Base-by-base conservation (phyloP, 495 filamentous ascomycete species). In the Neurospora sp. region DNA sequence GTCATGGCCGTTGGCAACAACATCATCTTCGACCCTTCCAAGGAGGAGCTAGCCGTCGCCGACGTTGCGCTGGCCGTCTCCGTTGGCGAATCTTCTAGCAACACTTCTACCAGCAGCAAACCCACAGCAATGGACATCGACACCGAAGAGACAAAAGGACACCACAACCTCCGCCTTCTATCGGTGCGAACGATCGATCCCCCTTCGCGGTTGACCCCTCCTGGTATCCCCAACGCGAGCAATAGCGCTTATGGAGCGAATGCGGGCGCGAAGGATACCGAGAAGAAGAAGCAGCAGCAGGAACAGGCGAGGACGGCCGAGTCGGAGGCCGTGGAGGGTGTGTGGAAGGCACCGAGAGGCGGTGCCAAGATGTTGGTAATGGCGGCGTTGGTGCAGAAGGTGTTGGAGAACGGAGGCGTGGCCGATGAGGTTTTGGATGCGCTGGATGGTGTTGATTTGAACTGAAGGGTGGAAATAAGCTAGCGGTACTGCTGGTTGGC, bases 1-100 rank as follows among this genome's bases (percentile, higher is more conserved):
- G 93, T 98, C 18, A 91, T 97, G 81, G 88, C 90, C 16, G 93
- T 97, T 0, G 93, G 91, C 72, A 87, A 90, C 18, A 98, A 93
- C 78, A 90, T 98, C 80, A 91, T 99, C 77, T 97, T 98, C 84
- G 96, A 99, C 81, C 96, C 96, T 0, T 90, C 88, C 66, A 88
- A 90, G 70, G 93, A 97, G 78, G 96, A 99, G 83, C 89, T 99
- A 2, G 91, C 93, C 1, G 95, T 98, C 18, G 96, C 96, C 5
- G 95, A 98, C 75, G 88, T 90, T 39, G 92, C 94, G 10, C 84
- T 97, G 73, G 95, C 95, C 0, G 90, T 96, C 12, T 94, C 92
- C 0, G 81, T 95, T 18, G 85, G 85, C 35, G 82, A 86, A 72
- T 74, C 46, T 46, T 46, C 18, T 60, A 49, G 5, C 71, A 31